These are phyloP conservation scores for Davidsoniella australis DNA, from an alignment of 2,329 filamentous ascomycete genomes.

Conservation along the genomic window DNA sequence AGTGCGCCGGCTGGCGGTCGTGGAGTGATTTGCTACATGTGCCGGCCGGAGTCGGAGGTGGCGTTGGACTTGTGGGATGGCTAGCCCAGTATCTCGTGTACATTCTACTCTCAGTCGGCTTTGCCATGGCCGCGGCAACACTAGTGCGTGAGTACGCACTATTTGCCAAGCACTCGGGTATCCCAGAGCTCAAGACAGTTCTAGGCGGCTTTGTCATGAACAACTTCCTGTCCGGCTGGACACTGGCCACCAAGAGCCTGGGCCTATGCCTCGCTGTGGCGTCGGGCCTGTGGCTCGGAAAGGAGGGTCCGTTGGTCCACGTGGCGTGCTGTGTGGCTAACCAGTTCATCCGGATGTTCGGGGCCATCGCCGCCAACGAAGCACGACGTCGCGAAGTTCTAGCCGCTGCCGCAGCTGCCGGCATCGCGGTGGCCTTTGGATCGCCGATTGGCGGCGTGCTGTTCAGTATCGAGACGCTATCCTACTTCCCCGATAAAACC, in stretches of 20 bases:
- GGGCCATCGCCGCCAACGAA: slow-evolving; percentile 70
- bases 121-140: slow-evolving; percentile 60
- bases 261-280: slow-evolving; percentile 80
- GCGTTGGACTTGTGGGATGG: slow-evolving; percentile 48
- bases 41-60: slow-evolving; percentile 22
- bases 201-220: slow-evolving; percentile 86
- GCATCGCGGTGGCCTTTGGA: slow-evolving; percentile 87
- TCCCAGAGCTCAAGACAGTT: slow-evolving; percentile 94
- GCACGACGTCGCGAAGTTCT: slow-evolving; percentile 86
- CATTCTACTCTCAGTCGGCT: slow-evolving; percentile 64
- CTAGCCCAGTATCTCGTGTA: slow-evolving; percentile 80
- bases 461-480: slow-evolving; percentile 89
- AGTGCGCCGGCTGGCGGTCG: slow-evolving; percentile 73
- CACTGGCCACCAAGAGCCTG: slow-evolving; percentile 72
- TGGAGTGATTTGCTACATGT: slow-evolving; percentile 61
- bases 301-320: slow-evolving; percentile 89
- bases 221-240: slow-evolving; percentile 75
- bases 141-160: slow-evolving; percentile 71
- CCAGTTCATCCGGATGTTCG: slow-evolving; percentile 78
- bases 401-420: slow-evolving; percentile 79
- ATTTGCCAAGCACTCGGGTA: slow-evolving; percentile 87
- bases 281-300: slow-evolving; percentile 90
- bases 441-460: slow-evolving; percentile 87
- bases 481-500: slow-evolving; percentile 96
- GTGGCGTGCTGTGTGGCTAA: slow-evolving; percentile 95